Evolutionary conservation across 139 green algal species (phyloP).

Genomic region (Desmodesmus armatus): DNA sequence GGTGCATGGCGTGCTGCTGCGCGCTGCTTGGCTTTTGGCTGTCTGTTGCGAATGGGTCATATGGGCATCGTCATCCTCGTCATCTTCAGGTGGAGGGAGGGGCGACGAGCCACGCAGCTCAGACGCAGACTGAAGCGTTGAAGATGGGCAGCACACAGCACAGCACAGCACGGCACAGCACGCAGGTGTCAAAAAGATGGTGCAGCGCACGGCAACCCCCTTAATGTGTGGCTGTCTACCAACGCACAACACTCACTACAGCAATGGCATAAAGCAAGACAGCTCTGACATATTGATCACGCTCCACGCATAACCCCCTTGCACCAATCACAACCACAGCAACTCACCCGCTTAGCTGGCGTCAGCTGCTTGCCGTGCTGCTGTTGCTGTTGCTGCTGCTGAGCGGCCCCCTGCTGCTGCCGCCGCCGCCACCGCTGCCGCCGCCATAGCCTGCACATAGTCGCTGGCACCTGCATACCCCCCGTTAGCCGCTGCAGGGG

Average conservation of each 20-base stretch:
- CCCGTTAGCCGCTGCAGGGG: neutral
- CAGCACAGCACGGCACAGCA: neutral
- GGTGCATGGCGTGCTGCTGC: neutral
- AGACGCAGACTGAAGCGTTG: neutral
- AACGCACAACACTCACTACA: neutral
- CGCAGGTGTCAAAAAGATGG: neutral
- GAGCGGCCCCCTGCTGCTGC: neutral
- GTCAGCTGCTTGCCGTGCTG: neutral
- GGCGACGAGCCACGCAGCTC: neutral
- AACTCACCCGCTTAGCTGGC: conserved; percentile 35
- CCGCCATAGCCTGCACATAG: neutral
- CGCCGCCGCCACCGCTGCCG: neutral
- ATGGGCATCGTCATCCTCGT: neutral
- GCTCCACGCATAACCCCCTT: neutral
- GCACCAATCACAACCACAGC: neutral
- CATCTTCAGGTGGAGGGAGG: neutral
- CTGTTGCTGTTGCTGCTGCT: neutral
- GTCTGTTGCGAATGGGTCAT: neutral
- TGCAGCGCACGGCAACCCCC: neutral
- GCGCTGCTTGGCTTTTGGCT: neutral
- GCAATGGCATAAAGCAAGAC: neutral
- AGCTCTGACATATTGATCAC: no score
- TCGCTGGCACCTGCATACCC: neutral
- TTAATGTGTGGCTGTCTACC: neutral
- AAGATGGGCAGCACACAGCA: neutral